Evolutionary conservation across 306 rosid genomes (phyloP), one percentile per base, ranked within the genome.

Genomic region (Datisca glomerata): DNA sequence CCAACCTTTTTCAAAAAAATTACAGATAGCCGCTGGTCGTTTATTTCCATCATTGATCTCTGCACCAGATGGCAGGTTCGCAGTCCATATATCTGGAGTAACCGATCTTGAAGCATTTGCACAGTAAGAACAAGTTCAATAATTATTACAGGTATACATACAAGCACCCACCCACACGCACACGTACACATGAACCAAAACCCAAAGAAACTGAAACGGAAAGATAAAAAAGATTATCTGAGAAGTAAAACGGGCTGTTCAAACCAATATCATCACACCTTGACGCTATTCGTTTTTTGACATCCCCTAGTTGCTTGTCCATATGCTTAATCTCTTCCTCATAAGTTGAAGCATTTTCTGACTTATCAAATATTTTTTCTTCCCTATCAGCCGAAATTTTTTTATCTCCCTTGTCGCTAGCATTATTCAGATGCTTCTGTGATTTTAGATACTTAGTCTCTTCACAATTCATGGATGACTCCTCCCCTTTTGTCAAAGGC

Each of bases 1-100:
- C 98, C 98, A 89, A 14, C 98, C 98, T 59, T 89, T 72, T 20
- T 93, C 79, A 47, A 63, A 84, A 64, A 84, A 84, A 37, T 60
- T 82, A 31, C 98, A 89, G 40, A 66, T 19, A 39, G 75, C 61
- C 19, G 68, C 67, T 6, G 68, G 73, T 14, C 62, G 69, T 49
- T 83, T 72, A 60, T 70, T 69, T 67, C 51, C 66, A 24, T 60
- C 77, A 39, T 56, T 69, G 53, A 46, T 66, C 46, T 65, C 80
- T 39, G 69, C 73, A 54, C 49, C 62, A 47, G 87, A 78, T 48
- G 93, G 57, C 39, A 34, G 45, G 60, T 54, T 63, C 54, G 50
- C 53, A 41, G 61, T 41, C 67, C 77, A 68, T 20, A 24, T 66
- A 56, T 57, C 70, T 45, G 71, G 51, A 51, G 59, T 63, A 59